These are phyloP conservation scores for Pseudocercospora macadamiae DNA, from an alignment of 2,329 filamentous ascomycete genomes.

Conservation along the genomic window DNA sequence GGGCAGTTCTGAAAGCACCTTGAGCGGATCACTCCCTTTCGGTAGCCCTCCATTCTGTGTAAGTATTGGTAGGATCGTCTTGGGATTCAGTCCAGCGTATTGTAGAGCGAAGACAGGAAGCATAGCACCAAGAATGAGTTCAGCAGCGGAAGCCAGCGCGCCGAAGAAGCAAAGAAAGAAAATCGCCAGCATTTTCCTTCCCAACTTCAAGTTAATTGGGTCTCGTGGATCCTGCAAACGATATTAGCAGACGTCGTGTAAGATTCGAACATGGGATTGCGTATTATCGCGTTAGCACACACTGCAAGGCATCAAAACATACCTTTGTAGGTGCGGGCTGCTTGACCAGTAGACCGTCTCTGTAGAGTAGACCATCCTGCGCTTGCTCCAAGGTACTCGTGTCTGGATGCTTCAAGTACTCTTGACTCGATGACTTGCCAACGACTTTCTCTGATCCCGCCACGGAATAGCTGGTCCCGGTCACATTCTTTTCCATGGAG, in stretches of 20 bases:
- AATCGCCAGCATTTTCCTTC: slow-evolving; percentile 22
- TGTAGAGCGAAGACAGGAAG: slow-evolving; percentile 36
- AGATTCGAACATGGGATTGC: not conserved
- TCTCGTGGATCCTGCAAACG: slow-evolving; percentile 22
- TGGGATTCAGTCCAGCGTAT: slow-evolving; percentile 30
- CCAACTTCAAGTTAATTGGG: slow-evolving; percentile 22
- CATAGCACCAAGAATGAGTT: slow-evolving; percentile 36
- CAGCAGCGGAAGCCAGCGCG: slow-evolving; percentile 35
- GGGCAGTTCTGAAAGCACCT: slow-evolving; percentile 23
- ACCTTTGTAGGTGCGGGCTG: slow-evolving; percentile 20
- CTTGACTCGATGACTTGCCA: slow-evolving; percentile 7
- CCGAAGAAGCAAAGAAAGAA: slow-evolving; percentile 28
- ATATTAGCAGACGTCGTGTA: not conserved
- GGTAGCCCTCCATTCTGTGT: slow-evolving; percentile 20
- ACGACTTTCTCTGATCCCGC: not conserved
- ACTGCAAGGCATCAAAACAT: not conserved
- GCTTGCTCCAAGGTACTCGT: slow-evolving; percentile 13
- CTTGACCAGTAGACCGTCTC: slow-evolving; percentile 16
- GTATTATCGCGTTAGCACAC: not conserved
- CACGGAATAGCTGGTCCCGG: not conserved
- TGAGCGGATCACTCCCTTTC: slow-evolving; percentile 26
- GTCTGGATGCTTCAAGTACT: slow-evolving; percentile 14
- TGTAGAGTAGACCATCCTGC: slow-evolving; percentile 20
- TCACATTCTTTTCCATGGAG: slow-evolving; percentile 1
- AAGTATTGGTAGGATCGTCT: slow-evolving; percentile 15